These are phyloP conservation scores for Podospora appendiculata DNA, from an alignment of 495 filamentous ascomycete genomes.

Conservation along the genomic window DNA sequence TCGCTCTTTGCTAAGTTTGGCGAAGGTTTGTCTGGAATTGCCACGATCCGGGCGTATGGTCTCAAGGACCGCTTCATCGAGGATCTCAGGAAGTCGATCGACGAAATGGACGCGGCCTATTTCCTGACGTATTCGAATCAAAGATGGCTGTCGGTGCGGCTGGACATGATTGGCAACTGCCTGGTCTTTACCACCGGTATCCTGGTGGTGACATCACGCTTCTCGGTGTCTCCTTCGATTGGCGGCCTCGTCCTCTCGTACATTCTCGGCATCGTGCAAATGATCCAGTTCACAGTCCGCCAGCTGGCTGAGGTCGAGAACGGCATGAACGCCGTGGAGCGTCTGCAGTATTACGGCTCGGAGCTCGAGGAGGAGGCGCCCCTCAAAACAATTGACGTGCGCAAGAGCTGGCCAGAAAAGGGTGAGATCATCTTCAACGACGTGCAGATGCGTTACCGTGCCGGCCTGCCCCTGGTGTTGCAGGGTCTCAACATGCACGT, in stretches of 20 bases:
- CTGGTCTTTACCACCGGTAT: constrained; percentile 84
- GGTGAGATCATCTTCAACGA: constrained; percentile 80
- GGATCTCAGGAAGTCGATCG: constrained; percentile 64
- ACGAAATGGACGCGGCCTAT: constrained; percentile 89
- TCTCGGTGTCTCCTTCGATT: constrained; percentile 75
- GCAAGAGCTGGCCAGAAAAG: constrained; percentile 68
- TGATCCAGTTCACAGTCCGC: constrained; percentile 90
- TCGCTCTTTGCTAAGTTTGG: constrained; percentile 84
- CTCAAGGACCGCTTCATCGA: constrained; percentile 62
- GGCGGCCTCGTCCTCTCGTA: constrained; percentile 85
- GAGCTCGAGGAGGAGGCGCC: constrained; percentile 84
- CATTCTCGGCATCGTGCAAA: constrained; percentile 88
- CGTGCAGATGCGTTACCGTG: constrained; percentile 87
- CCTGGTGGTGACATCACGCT: constrained; percentile 89
- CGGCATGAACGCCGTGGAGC: constrained; percentile 93
- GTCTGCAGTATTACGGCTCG: constrained; percentile 86
- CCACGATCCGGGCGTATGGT: constrained; percentile 84
- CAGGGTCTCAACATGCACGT: constrained; percentile 71
- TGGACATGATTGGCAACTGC: constrained; percentile 74
- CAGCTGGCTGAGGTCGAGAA: constrained; percentile 96
- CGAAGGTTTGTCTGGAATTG: constrained; percentile 75
- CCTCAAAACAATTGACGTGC: constrained; percentile 60
- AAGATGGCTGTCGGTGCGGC: constrained; percentile 77
- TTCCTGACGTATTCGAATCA: constrained; percentile 93
- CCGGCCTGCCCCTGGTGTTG: constrained; percentile 74